A percentile compares a stretch with the other conserved stretches of the same genome.
Evolutionary conservation across 352 stramenopile genomes (phyloP).

Genomic region (Phytophthora capsici): DNA sequence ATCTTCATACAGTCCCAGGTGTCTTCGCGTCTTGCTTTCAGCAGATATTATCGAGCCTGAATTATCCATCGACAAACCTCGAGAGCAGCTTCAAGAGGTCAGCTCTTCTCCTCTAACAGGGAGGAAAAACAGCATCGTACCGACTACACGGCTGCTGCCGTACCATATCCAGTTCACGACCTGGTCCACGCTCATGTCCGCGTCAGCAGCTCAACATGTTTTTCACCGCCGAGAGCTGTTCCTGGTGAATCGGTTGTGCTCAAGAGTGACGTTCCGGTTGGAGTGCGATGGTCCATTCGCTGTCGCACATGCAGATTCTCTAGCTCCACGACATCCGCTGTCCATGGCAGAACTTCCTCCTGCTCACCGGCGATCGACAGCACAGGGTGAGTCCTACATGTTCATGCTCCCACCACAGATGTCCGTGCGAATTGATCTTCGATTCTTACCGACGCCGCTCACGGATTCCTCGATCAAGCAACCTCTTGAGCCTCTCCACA

Average conservation of each 20-base stretch:
- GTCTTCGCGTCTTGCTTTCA: slow-evolving; percentile 63
- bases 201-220: slow-evolving; percentile 33
- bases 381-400: slow-evolving; percentile 71
- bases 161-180: slow-evolving; percentile 81
- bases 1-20: slow-evolving; percentile 49
- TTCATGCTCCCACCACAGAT: slow-evolving; percentile 74
- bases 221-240: slow-evolving; percentile 63
- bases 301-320: slow-evolving; percentile 63
- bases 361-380: slow-evolving; percentile 48
- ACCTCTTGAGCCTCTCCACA: slow-evolving; percentile 29
- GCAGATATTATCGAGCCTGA: slow-evolving; percentile 70
- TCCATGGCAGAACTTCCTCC: slow-evolving; percentile 59
- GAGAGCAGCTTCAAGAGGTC: slow-evolving; percentile 23
- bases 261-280: slow-evolving; percentile 74
- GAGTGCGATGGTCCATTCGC: slow-evolving; percentile 68
- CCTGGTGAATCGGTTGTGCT: slow-evolving; percentile 65
- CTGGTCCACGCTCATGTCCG: slow-evolving; percentile 62
- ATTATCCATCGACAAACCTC: slow-evolving; percentile 62
- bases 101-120: slow-evolving; percentile 4
- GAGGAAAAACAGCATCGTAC: slow-evolving; percentile 9
- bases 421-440: slow-evolving; percentile 72
- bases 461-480: slow-evolving; percentile 11
- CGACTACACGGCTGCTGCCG: neutral
- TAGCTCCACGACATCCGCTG: slow-evolving; percentile 69
- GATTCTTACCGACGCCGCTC: slow-evolving; percentile 46